Base-by-base conservation (phyloP, 2,329 filamentous ascomycete genomes). In the Magnaporthales sp. region DNA sequence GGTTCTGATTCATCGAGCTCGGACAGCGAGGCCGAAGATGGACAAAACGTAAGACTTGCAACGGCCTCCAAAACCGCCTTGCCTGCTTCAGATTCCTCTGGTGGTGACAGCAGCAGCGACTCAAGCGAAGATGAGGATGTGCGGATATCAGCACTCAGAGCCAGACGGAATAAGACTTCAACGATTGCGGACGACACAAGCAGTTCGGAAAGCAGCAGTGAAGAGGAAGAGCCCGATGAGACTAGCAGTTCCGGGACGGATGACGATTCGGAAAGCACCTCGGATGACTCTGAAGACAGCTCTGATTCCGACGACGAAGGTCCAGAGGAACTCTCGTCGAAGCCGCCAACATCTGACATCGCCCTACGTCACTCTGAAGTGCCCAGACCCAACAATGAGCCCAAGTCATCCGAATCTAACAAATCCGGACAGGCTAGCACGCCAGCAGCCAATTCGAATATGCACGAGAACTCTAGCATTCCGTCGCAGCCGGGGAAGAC, bases 271-370 rank as follows among this genome's bases (percentile, higher is more conserved):
- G 64, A 67, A 7, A 66, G 56, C n/a, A 54, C 63, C 27, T 73
- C 70, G 24, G 70, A 68, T 46, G 69, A 67, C 4, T 67, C 65
- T 11, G 70, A 68, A 19, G 71, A 66, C 62, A 70, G 68, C 61
- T 66, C 61, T 10, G 65, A 63, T 8, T 67, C 65, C 26, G 67
- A 66, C 29, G 63, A 67, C 66, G 60, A 31, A 9, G 74, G 74
- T 31, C 73, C 75, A 0, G 78, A 80, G 62, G 77, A 78, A 67
- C 32, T 73, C 30, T 76, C 80, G 0, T 79, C 76, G 56, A 80
- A 76, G 66, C 65, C 19, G 58, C 64, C 26, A 66, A 64, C 54
- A 64, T 65, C 31, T 64, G 63, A 32, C 10, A 11, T 8, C 4
- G n/a, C 54, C 26, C 54, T 24, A n/a, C 22, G n/a, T 58, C 54